These are phyloP conservation scores for Termitomyces sp. DNA, from an alignment of 768 basidiomycete genomes.

Conservation along the genomic window DNA sequence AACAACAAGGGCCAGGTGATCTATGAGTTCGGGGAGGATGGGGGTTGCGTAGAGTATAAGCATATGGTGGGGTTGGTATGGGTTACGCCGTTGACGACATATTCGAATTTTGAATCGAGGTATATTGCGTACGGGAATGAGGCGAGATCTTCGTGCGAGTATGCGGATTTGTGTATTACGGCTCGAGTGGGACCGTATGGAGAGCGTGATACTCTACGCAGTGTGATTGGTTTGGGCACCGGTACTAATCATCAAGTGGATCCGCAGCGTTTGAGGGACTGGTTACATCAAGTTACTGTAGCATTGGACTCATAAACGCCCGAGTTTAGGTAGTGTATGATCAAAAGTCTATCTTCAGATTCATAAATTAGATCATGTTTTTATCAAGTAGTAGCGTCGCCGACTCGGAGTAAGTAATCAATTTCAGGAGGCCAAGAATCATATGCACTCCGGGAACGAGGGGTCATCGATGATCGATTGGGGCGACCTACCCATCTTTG, in stretches of 20 bases:
- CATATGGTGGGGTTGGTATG: not conserved
- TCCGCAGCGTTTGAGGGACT: no score
- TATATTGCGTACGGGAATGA: conserved; percentile 8
- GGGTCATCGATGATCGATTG: conserved; percentile 12
- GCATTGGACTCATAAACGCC: no score
- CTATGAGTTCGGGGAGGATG: not conserved
- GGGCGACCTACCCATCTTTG: no score
- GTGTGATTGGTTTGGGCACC: no score
- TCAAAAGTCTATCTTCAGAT: no score
- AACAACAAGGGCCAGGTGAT: not conserved
- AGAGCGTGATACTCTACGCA: not conserved
- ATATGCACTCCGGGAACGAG: conserved; percentile 4
- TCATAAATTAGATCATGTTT: no score
- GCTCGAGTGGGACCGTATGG: not conserved
- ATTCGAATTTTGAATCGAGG: not conserved
- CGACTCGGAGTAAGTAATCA: no score
- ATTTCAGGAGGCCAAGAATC: conserved; percentile 10
- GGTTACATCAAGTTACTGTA: conserved; percentile 6
- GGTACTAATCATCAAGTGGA: not conserved
- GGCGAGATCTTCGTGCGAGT: not conserved
- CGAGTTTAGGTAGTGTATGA: no score
- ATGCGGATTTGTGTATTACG: conserved; percentile 5
- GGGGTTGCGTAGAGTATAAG: not conserved
- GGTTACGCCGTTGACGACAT: conserved; percentile 3
- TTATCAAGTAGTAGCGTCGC: no score